These are phyloP conservation scores for Saturnispora bothae DNA, from an alignment of 805 yeast species.

Conservation along the genomic window DNA sequence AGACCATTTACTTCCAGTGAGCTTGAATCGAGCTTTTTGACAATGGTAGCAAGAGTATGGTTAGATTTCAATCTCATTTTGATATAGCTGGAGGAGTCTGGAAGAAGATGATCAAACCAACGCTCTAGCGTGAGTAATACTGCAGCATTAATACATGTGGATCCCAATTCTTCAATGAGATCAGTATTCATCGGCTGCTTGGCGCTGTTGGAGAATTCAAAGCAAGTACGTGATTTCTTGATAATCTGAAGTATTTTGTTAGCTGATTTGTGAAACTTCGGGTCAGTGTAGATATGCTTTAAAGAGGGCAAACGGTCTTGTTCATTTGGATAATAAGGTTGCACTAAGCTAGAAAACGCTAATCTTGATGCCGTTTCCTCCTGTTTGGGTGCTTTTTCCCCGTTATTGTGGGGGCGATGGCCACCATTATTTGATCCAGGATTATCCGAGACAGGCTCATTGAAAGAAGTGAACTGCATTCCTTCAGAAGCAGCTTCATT, in stretches of 20 bases:
- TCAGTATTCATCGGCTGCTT: conserved; percentile 21
- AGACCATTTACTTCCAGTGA: conserved; percentile 27
- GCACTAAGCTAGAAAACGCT: conserved; percentile 38
- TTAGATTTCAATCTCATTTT: conserved; percentile 29
- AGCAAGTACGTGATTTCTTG: conserved; percentile 55
- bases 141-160: conserved; percentile 42
- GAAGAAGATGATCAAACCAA: conserved; percentile 43
- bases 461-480: conserved; percentile 1
- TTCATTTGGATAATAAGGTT: conserved; percentile 25
- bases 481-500: conserved; percentile 1
- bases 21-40: conserved; percentile 36
- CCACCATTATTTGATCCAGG: background rate
- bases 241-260: conserved; percentile 32
- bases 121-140: conserved; percentile 55
- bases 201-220: conserved; percentile 28
- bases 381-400: too few species aligned
- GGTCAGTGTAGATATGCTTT: conserved; percentile 17
- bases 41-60: conserved; percentile 32
- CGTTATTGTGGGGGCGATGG: too few species aligned
- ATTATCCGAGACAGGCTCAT: background rate
- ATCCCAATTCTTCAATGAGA: conserved; percentile 49
- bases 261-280: conserved; percentile 21
- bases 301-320: conserved; percentile 19
- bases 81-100: conserved; percentile 43
- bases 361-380: conserved; percentile 29